phyloP scores from a whole-genome alignment of 495 filamentous ascomycete species.

The Neurospora pannonica region DNA sequence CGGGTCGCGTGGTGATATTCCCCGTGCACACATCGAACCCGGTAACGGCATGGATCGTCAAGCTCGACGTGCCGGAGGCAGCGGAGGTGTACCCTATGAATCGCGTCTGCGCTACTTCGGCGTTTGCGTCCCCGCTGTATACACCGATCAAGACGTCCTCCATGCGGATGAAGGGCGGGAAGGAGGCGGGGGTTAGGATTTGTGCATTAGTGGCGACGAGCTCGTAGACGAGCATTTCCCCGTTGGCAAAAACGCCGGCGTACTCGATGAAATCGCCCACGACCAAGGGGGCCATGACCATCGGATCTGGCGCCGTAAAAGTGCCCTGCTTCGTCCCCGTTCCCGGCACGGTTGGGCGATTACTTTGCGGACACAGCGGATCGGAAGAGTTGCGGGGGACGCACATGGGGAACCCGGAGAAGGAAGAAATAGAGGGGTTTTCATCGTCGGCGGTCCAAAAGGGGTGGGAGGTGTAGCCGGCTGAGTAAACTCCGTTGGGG shows the following conservation, averaged over 20 bases:
- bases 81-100: slow-evolving; percentile 12
- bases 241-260: slow-evolving; percentile 16
- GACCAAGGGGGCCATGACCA: slow-evolving; percentile 29
- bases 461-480: slow-evolving; percentile 16
- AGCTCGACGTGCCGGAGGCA: neutral
- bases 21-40: slow-evolving; percentile 32
- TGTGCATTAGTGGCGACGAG: slow-evolving; percentile 27
- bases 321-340: slow-evolving; percentile 5
- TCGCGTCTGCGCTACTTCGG: slow-evolving; percentile 24
- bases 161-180: slow-evolving; percentile 25
- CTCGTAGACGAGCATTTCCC: slow-evolving; percentile 21
- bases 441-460: slow-evolving; percentile 32
- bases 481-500: slow-evolving; percentile 28
- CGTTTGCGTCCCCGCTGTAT: slow-evolving; percentile 16
- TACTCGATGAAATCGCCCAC: slow-evolving; percentile 31
- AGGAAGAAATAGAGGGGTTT: slow-evolving; percentile 29
- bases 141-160: slow-evolving; percentile 28
- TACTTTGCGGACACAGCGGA: slow-evolving; percentile 22
- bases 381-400: slow-evolving; percentile 26
- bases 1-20: slow-evolving; percentile 16
- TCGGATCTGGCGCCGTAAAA: slow-evolving; percentile 19
- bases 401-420: slow-evolving; percentile 36
- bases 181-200: slow-evolving; percentile 15
- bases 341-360: slow-evolving; percentile 21
- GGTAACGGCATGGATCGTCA: slow-evolving; percentile 30